phyloP scores from a whole-genome alignment of 768 basidiomycete species.

The Solioccasus polychromus region DNA sequence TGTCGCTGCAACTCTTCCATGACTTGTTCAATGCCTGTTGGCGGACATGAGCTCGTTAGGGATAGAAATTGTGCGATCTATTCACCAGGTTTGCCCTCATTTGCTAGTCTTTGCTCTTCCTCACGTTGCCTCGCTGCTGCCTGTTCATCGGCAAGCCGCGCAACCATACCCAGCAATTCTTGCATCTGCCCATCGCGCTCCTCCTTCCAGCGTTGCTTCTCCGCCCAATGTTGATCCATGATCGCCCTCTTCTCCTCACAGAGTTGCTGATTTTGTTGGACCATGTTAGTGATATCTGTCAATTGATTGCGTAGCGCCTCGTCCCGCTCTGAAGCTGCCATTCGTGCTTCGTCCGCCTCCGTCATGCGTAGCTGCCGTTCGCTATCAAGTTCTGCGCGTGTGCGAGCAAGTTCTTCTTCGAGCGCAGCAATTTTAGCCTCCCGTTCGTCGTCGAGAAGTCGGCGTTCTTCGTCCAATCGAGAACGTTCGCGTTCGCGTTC shows the following conservation, averaged over 20 bases:
- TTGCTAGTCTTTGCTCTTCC: conserved; percentile 52
- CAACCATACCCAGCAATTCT: conserved; percentile 60
- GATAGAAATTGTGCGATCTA: conserved; percentile 6
- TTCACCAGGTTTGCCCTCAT: conserved; percentile 57
- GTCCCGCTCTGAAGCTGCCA: conserved; percentile 61
- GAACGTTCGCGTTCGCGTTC: conserved; percentile 54
- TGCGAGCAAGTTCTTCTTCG: conserved; percentile 58
- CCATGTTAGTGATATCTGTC: conserved; percentile 66
- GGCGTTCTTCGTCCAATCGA: conserved; percentile 49
- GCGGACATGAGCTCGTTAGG: conserved; percentile 7
- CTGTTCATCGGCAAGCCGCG: conserved; percentile 55
- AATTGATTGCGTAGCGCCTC: conserved; percentile 60
- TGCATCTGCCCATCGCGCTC: conserved; percentile 57
- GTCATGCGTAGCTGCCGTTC: conserved; percentile 57
- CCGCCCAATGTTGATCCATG: conserved; percentile 60
- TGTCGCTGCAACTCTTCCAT: conserved; percentile 58
- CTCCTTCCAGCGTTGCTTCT: conserved; percentile 55
- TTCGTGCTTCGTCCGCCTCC: conserved; percentile 61
- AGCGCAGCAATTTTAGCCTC: conserved; percentile 55
- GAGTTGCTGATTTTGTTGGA: conserved; percentile 64
- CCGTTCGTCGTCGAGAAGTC: conserved; percentile 45
- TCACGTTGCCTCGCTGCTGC: conserved; percentile 47
- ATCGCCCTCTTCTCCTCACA: conserved; percentile 57
- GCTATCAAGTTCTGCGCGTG: conserved; percentile 58
- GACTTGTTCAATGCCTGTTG: conserved; percentile 55